Evolutionary conservation across 768 basidiomycete genomes (phyloP).

Genomic region (Lactarius quietus): DNA sequence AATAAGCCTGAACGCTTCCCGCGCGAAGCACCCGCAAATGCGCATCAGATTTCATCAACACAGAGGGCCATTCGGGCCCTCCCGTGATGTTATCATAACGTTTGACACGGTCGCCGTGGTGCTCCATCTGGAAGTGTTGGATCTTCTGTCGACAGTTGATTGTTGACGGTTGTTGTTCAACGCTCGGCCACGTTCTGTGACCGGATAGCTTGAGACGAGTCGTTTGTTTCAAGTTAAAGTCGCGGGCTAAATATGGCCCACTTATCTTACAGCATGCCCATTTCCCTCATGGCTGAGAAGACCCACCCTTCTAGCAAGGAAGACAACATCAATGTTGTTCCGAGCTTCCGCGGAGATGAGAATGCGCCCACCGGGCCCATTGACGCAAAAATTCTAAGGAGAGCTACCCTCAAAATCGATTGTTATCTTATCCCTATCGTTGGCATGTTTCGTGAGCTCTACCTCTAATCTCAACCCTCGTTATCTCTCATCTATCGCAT

Average conservation of each 20-base stretch:
- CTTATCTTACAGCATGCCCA: not conserved
- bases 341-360: not conserved
- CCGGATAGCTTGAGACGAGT: not conserved
- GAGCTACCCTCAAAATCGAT: conserved; percentile 16
- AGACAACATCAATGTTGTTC: not conserved
- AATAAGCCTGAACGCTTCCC: too few relatives aligned
- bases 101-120: too few relatives aligned
- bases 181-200: too few relatives aligned
- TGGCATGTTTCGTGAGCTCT: conserved; percentile 2
- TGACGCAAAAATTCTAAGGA: not conserved
- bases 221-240: not conserved
- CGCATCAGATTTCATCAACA: too few relatives aligned
- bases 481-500: not conserved
- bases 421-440: conserved; percentile 7
- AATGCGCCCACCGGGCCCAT: conserved; percentile 7
- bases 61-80: too few relatives aligned
- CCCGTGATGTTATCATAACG: too few relatives aligned
- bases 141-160: too few relatives aligned
- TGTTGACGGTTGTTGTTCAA: too few relatives aligned
- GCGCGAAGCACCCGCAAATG: too few relatives aligned
- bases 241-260: not conserved
- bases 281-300: not conserved
- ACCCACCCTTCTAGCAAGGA: not conserved
- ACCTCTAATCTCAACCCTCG: not conserved
- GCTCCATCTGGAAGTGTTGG: too few relatives aligned